Conservation (phyloP, 495 filamentous ascomycete genomes). For the Talaromyces stipitatus region DNA sequence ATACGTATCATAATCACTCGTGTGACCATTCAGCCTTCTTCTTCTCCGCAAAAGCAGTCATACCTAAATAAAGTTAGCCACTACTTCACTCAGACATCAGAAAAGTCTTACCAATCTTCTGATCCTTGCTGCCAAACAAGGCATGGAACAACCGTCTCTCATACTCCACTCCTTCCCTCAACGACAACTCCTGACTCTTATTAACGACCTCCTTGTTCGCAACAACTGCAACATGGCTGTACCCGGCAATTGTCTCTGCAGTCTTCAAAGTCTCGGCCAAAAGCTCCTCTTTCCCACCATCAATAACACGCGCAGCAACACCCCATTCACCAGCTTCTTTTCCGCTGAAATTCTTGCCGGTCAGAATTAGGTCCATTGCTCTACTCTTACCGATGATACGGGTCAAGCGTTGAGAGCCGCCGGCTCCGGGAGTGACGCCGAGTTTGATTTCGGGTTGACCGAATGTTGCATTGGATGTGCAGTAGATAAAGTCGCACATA, state of each 20-base stretch:
- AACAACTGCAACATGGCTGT: constrained; percentile 70
- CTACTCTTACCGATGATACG: constrained; percentile 77
- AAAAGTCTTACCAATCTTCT: constrained; percentile 71
- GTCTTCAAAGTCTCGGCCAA: constrained; percentile 70
- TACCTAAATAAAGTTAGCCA: constrained; percentile 39
- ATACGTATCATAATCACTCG: constrained; percentile 39
- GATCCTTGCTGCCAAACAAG: constrained; percentile 87
- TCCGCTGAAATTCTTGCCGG: constrained; percentile 72
- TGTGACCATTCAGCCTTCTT: constrained; percentile 86
- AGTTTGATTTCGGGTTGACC: constrained; percentile 96
- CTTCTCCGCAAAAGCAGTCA: constrained; percentile 94
- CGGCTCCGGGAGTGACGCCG: constrained; percentile 85
- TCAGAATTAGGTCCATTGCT: constrained; percentile 93
- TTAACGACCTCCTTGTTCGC: constrained; percentile 98
- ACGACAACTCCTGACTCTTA: constrained; percentile 81
- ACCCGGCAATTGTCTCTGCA: constrained; percentile 80
- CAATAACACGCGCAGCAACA: constrained; percentile 74
- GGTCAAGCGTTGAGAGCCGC: constrained; percentile 84
- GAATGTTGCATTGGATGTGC: constrained; percentile 72
- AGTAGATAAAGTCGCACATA: constrained; percentile 95
- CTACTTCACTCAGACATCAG: neutral
- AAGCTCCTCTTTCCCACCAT: constrained; percentile 66
- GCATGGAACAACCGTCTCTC: constrained; percentile 89
- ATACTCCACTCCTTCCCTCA: constrained; percentile 88
- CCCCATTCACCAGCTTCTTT: constrained; percentile 85